phyloP scores from a whole-genome alignment of 2,329 filamentous ascomycete genomes.

The Fusarium sp. region DNA sequence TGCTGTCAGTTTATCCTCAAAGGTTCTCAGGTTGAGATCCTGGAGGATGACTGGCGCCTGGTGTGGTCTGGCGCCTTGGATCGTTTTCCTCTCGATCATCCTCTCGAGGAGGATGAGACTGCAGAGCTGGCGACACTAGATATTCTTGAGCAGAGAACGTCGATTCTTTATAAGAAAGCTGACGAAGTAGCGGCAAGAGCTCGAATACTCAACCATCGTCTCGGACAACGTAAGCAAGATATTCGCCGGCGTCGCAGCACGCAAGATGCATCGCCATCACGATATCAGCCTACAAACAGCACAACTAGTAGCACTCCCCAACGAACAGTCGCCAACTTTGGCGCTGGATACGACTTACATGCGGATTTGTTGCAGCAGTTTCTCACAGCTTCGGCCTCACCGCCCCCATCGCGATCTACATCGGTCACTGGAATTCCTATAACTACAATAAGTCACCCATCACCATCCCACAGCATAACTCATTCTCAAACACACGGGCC shows the following conservation, averaged over 20 bases:
- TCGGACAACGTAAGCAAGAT: slow-evolving; percentile 57
- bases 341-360: slow-evolving; percentile 60
- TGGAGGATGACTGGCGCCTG: slow-evolving; percentile 87
- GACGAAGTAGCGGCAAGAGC: slow-evolving; percentile 74
- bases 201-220: slow-evolving; percentile 82
- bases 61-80: slow-evolving; percentile 86
- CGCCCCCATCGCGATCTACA: slow-evolving; percentile 44
- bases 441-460: slow-evolving; percentile 42
- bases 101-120: slow-evolving; percentile 86
- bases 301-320: slow-evolving; percentile 19
- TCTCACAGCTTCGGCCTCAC: slow-evolving; percentile 39
- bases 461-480: slow-evolving; percentile 41
- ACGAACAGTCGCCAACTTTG: slow-evolving; percentile 43
- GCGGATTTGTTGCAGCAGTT: slow-evolving; percentile 69
- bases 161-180: slow-evolving; percentile 81
- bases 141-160: slow-evolving; percentile 82
- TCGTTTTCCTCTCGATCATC: slow-evolving; percentile 80
- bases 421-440: slow-evolving; percentile 46
- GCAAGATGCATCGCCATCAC: slow-evolving; percentile 51
- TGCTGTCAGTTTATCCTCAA: slow-evolving; percentile 87
- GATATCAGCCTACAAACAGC: slow-evolving; percentile 52
- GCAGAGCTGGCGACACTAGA: slow-evolving; percentile 87
- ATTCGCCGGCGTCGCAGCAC: slow-evolving; percentile 46
- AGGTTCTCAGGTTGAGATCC: slow-evolving; percentile 84
- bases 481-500: slow-evolving; percentile 35